A percentile compares a stretch with the other conserved stretches of the same genome.
phyloP scores from a whole-genome alignment of 163 green algal species.

The Chloromonas sp. region DNA sequence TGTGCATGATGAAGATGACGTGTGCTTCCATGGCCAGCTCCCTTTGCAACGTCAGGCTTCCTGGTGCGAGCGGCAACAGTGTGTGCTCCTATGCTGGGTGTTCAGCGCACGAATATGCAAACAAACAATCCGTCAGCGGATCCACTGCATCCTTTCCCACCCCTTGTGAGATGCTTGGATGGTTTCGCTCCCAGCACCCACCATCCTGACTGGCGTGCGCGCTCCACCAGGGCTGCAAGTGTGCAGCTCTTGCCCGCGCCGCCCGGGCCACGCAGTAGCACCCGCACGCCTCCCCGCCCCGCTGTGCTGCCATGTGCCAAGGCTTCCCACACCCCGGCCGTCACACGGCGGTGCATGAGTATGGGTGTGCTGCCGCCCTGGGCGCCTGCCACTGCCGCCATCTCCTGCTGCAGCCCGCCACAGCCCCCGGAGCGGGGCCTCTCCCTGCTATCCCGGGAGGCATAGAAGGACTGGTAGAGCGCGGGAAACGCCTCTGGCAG shows the following conservation, averaged over 20 bases:
- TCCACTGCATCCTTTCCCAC: too few species aligned
- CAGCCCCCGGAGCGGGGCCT: slow-evolving; percentile 1
- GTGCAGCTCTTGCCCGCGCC: slow-evolving; percentile 65
- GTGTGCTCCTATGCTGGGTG: neutral
- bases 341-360: slow-evolving; percentile 43
- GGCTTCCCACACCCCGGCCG: neutral
- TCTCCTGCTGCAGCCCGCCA: slow-evolving; percentile 35
- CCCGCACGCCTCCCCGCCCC: neutral
- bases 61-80: too few species aligned
- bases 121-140: too few species aligned
- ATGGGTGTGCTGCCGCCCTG: slow-evolving; percentile 8
- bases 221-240: slow-evolving; percentile 50
- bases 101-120: too few species aligned
- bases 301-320: slow-evolving; percentile 5
- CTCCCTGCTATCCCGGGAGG: neutral
- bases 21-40: too few species aligned
- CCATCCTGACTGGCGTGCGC: slow-evolving; percentile 33
- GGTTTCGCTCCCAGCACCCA: slow-evolving; percentile 3
- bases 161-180: too few species aligned
- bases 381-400: slow-evolving; percentile 8
- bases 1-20: too few species aligned
- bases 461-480: slow-evolving; percentile 11
- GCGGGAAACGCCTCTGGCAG: neutral
- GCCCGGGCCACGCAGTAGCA: slow-evolving; percentile 52
- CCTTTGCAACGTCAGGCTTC: too few species aligned